A percentile compares a stretch with the other conserved stretches of the same genome.
Conservation (phyloP, 2,329 filamentous ascomycete species). For the Tolypocladium inflatum region DNA sequence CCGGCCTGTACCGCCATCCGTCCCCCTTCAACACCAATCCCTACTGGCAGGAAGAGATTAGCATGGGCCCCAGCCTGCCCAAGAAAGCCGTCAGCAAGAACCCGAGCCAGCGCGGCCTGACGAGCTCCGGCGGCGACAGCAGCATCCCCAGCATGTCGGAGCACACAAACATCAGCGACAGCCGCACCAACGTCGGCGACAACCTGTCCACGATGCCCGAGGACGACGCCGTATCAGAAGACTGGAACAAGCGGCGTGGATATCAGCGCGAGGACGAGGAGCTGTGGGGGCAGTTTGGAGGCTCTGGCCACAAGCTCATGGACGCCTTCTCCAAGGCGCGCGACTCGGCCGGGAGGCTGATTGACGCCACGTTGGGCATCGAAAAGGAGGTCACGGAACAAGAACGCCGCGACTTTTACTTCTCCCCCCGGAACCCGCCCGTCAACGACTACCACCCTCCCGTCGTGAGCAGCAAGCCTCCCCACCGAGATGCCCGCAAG, state of each 20-base stretch:
- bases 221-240: slow-evolving; percentile 27
- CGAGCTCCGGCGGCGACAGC: slow-evolving; percentile 48
- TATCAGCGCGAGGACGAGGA: slow-evolving; percentile 86
- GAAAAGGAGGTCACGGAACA: slow-evolving; percentile 43
- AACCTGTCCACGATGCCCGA: slow-evolving; percentile 24
- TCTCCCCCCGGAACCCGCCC: slow-evolving; percentile 53
- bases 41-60: slow-evolving; percentile 82
- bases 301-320: slow-evolving; percentile 46
- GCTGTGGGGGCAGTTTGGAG: slow-evolving; percentile 57
- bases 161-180: slow-evolving; percentile 27
- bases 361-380: slow-evolving; percentile 41
- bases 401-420: slow-evolving; percentile 52
- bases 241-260: slow-evolving; percentile 63
- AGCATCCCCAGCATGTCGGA: slow-evolving; percentile 28
- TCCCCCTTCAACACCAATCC: slow-evolving; percentile 79
- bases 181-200: slow-evolving; percentile 21
- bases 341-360: slow-evolving; percentile 42
- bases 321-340: slow-evolving; percentile 51
- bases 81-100: slow-evolving; percentile 51
- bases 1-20: slow-evolving; percentile 67
- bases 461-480: slow-evolving; percentile 67
- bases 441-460: slow-evolving; percentile 83
- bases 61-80: slow-evolving; percentile 65
- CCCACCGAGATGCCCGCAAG: slow-evolving; percentile 58
- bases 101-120: slow-evolving; percentile 49